Base-by-base conservation (phyloP, 2,329 filamentous ascomycete genomes). In the Calonectria fujianensis region DNA sequence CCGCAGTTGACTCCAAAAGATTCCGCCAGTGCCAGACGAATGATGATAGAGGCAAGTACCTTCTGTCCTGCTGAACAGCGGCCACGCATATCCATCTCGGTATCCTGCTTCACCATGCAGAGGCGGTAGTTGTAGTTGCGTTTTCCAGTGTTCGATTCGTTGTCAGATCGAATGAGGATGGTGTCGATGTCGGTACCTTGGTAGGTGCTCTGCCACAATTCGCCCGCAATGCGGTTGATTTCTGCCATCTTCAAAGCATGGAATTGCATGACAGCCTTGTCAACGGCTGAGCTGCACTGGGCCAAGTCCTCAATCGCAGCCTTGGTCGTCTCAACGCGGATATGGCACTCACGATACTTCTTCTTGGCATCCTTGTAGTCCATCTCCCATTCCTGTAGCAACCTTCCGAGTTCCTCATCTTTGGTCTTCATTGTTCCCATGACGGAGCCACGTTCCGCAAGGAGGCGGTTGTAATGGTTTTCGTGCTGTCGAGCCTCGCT, bases 11-110 rank as follows among this genome's bases (percentile, higher is more conserved):
- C 92, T 78, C 97, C 97, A 83, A 99, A 99, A 80, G 96, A 98
- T 85, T 99, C 97, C 4, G 97, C 97, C 61, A 99, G 91, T 16
- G 97, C 97, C 35, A 99, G 91, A 2, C 97, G 96, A 84, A 99
- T 98, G 85, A 99, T 97, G 87, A 99, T 99, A 85, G 94, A 96
- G 6, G 97, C 97, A 35, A 99, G 91, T 35, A 99, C 96, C 86
- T 98, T 98, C 84, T 99, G 97, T 4, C 97, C 97, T 1, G 97
- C 97, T 79, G 95, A 97, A 89, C 97, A 99, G 70, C 97, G 95
- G 1, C 97, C 97, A 76, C 97, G 95, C 97, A 99, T 99, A 87
- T 99, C 97, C 96, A 99, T 98, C 85, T 99, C 97, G 0, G 94
- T 95, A 82, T 97, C 96, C 83, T 96, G 94, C 87, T 99, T 99